These are phyloP conservation scores for Mercurialis annua DNA, from an alignment of 345 rosid genomes.

Conservation along the genomic window DNA sequence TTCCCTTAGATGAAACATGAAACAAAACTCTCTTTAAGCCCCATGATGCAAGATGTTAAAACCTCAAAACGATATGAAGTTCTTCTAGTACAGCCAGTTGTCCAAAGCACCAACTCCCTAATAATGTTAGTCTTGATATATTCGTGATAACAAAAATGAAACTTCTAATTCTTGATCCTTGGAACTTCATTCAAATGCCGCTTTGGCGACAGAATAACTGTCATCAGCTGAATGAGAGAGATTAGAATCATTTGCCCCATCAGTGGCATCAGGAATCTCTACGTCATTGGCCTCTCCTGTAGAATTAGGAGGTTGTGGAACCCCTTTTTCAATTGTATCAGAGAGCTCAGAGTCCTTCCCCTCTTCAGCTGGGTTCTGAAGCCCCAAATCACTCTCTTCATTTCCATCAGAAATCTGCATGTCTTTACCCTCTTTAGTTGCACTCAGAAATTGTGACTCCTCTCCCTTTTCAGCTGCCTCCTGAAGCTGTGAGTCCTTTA, in stretches of 20 bases:
- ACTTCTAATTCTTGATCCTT: constrained; percentile 8
- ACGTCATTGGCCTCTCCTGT: constrained; percentile 3
- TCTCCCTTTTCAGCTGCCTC: constrained; percentile 8
- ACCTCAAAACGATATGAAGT: constrained; percentile 3
- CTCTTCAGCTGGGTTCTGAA: background rate
- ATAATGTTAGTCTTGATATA: constrained; percentile 12
- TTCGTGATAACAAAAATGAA: constrained; percentile 21
- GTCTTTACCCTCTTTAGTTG: constrained; percentile 5
- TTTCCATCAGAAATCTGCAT: background rate
- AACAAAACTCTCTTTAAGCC: constrained; percentile 12
- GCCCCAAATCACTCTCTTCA: background rate
- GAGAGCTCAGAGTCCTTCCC: background rate
- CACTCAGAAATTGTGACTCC: background rate
- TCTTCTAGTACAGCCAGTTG: constrained; percentile 17
- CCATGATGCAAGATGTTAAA: constrained; percentile 10
- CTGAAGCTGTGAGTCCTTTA: background rate
- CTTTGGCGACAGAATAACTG: constrained; percentile 15
- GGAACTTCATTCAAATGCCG: constrained; percentile 19
- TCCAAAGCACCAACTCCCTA: constrained; percentile 7
- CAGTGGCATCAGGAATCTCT: background rate
- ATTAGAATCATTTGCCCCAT: constrained; percentile 11
- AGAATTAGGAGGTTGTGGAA: constrained; percentile 3
- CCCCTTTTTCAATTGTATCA: constrained; percentile 5
- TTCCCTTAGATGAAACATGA: constrained; percentile 4
- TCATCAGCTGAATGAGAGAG: constrained; percentile 17